phyloP scores from a whole-genome alignment of 2,329 filamentous ascomycete species.

The Aureobasidium subglaciale region DNA sequence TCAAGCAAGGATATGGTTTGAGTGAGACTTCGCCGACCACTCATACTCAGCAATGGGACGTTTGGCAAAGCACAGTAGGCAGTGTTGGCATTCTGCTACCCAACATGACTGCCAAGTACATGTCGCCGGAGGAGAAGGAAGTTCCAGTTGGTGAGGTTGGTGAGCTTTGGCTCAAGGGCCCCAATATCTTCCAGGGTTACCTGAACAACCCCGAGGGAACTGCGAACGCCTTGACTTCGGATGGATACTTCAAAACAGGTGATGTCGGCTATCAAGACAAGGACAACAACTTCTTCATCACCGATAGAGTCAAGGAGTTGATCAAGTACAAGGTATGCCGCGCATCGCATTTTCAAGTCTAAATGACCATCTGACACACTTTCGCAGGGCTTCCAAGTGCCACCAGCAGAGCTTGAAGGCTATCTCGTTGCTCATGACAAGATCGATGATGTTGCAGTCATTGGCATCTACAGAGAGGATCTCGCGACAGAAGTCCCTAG shows the following conservation, averaged over 20 bases:
- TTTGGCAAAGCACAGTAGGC: conserved; percentile 71
- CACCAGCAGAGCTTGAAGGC: conserved; percentile 43
- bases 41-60: conserved; percentile 61
- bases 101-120: conserved; percentile 75
- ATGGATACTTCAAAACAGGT: conserved; percentile 86
- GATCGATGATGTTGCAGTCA: conserved; percentile 39
- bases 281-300: conserved; percentile 80
- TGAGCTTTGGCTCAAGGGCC: conserved; percentile 63
- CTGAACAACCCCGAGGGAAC: conserved; percentile 67
- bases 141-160: conserved; percentile 54
- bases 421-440: conserved; percentile 35
- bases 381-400: conserved; percentile 37
- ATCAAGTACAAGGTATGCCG: conserved; percentile 53
- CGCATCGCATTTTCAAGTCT: background rate
- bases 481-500: conserved; percentile 41
- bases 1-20: conserved; percentile 91
- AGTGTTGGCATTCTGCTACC: conserved; percentile 71
- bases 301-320: conserved; percentile 70
- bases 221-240: conserved; percentile 60
- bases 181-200: conserved; percentile 75
- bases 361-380: background rate
- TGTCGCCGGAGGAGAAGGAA: conserved; percentile 54
- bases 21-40: conserved; percentile 79
- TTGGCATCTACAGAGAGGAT: conserved; percentile 39
- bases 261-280: conserved; percentile 75